A percentile compares a stretch with the other conserved stretches of the same genome.
These are phyloP conservation scores for Coemansia sp. DNA, from an alignment of 192 early-diverging fungal species.

Conservation along the genomic window DNA sequence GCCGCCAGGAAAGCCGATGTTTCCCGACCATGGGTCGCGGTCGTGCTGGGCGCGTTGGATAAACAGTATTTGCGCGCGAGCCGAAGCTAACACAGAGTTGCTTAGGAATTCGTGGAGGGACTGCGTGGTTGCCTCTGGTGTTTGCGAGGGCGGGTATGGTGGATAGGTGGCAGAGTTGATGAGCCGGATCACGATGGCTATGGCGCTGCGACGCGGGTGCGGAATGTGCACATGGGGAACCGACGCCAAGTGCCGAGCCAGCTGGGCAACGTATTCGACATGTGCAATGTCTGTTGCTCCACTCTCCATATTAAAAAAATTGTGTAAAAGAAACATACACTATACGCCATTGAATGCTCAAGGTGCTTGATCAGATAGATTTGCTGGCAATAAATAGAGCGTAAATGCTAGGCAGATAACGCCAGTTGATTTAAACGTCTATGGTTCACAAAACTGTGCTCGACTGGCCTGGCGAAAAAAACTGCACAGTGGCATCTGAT, in stretches of 20 bases:
- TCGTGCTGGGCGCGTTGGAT: conserved; percentile 44
- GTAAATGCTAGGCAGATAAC: too few relatives aligned
- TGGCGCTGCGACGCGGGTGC: conserved; percentile 19
- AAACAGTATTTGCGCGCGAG: conserved; percentile 34
- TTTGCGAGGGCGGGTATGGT: not conserved
- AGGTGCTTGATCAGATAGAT: not conserved
- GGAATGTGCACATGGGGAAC: conserved; percentile 14
- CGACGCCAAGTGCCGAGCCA: conserved; percentile 34
- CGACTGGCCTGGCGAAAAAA: conserved; percentile 52
- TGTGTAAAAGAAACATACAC: not conserved
- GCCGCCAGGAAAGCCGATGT: conserved; percentile 54
- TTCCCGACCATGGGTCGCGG: conserved; percentile 48
- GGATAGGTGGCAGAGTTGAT: not conserved
- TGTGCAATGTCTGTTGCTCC: conserved; percentile 21
- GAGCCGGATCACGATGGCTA: conserved; percentile 40
- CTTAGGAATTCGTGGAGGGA: conserved; percentile 11
- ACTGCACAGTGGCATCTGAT: conserved; percentile 37
- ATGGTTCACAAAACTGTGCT: conserved; percentile 29
- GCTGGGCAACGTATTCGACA: conserved; percentile 32
- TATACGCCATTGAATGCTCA: not conserved
- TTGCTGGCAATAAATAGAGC: not conserved
- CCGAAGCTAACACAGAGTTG: not conserved
- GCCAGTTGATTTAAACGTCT: too few relatives aligned
- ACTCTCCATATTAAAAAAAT: not conserved
- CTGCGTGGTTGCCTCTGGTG: conserved; percentile 15